A percentile compares a stretch with the other conserved stretches of the same genome.
Conservation (phyloP, 306 rosid species). For the Dalbergia oliveri region DNA sequence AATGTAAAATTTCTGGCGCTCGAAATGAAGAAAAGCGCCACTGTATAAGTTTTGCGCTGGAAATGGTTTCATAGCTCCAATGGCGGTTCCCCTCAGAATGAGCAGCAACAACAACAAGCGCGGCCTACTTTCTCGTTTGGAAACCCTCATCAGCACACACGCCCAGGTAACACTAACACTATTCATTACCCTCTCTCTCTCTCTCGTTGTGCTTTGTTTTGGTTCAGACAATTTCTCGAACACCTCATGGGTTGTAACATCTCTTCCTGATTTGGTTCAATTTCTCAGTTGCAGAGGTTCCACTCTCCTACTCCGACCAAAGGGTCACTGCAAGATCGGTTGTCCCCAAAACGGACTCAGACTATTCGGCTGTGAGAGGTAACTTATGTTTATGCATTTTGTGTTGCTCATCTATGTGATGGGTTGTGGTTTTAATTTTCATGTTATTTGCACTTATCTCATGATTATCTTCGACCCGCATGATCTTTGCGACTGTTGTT, state of each 20-base stretch:
- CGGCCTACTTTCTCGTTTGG: slow-evolving; percentile 39
- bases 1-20: not conserved
- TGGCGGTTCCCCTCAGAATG: slow-evolving; percentile 39
- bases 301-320: slow-evolving; percentile 13
- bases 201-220: not conserved
- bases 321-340: slow-evolving; percentile 11
- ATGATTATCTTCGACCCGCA: not conserved
- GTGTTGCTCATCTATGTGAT: not conserved
- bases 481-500: not conserved
- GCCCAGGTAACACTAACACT: slow-evolving; percentile 26
- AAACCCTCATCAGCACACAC: slow-evolving; percentile 35
- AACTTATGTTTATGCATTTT: not conserved
- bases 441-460: slow-evolving; percentile 7
- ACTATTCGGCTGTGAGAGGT: slow-evolving; percentile 38
- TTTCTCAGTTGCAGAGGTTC: slow-evolving; percentile 40
- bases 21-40: not conserved
- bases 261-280: not conserved
- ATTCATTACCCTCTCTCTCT: not conserved
- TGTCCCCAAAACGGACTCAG: not conserved
- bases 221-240: slow-evolving; percentile 50
- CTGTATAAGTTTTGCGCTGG: not conserved
- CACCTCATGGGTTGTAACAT: slow-evolving; percentile 37
- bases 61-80: slow-evolving; percentile 15
- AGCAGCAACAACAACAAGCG: slow-evolving; percentile 41
- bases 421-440: not conserved